Percentiles rank a stretch among this genome's conserved stretches.
These are phyloP conservation scores for Diplodia seriata DNA, from an alignment of 2,329 filamentous ascomycete species.

Conservation along the genomic window DNA sequence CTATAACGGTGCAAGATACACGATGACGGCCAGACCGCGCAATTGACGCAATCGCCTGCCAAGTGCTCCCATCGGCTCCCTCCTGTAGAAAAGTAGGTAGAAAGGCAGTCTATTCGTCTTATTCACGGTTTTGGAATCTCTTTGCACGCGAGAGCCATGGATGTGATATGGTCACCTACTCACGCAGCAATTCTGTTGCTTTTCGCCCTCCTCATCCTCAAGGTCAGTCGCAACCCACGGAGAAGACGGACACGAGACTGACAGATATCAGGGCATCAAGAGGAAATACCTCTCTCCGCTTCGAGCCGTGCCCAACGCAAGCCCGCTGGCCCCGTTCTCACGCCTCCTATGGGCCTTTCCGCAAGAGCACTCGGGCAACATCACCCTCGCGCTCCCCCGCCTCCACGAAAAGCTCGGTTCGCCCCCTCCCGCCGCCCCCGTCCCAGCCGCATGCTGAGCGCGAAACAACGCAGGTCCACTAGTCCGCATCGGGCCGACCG, in stretches of 20 bases:
- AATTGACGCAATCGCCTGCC: not conserved
- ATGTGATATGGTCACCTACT: no score
- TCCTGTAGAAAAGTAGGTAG: not conserved
- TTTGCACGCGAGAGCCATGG: not conserved
- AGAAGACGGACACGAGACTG: no score
- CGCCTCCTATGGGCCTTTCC: conserved; percentile 7
- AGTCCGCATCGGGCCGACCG: conserved; percentile 57
- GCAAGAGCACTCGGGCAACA: conserved; percentile 6
- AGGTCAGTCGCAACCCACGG: not conserved
- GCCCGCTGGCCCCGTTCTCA: not conserved
- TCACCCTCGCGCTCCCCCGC: conserved; percentile 17
- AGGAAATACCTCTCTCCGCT: not conserved
- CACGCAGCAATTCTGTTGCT: not conserved
- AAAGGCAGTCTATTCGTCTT: not conserved
- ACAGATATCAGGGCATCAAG: not conserved
- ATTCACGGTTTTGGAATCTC: not conserved
- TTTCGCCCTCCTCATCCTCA: not conserved
- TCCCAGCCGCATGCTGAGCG: not conserved
- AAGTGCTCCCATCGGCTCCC: not conserved
- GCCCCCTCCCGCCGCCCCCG: not conserved
- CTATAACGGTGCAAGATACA: not conserved
- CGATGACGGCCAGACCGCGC: not conserved
- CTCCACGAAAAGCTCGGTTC: conserved; percentile 19
- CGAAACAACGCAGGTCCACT: conserved; percentile 45
- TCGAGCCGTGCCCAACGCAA: conserved; percentile 1